Base-by-base conservation (phyloP, 2,329 filamentous ascomycete species). In the Pseudocercospora cruenta region DNA sequence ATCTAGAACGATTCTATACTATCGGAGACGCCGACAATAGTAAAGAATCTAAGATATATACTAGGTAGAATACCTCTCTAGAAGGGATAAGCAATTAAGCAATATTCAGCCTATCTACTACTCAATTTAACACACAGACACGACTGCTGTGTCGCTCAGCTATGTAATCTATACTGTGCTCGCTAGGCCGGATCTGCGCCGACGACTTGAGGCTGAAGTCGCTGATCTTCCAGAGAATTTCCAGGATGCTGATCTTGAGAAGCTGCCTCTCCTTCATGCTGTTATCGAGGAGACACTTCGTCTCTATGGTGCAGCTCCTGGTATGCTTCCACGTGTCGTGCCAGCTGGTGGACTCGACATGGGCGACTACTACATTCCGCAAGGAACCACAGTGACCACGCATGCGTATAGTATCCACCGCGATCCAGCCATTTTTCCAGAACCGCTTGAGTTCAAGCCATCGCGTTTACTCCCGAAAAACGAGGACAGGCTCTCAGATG, bases 271-370 rank as follows among this genome's bases (percentile, higher is more conserved):
- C 1, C 67, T 77, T 9, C 71, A 70, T 26, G 74, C 71, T 3
- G 65, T 70, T 7, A 73, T 76, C 12, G 69, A 75, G 39, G 76
- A 78, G 66, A 73, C 73, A 3, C 66, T 78, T 7, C 71, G 76
- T 7, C 64, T 78, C 10, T 77, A 77, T 60, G 73, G 73, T 19
- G 76, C 75, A 39, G 75, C 72, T 8, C 76, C 76, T 2, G 74
- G 71, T 19, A 70, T 66, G 3, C 67, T 78, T 1, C 75, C 75
- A 7, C 67, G 76, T 6, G 62, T 69, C 1, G 71, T 73, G 0
- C 76, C 76, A 2, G 58, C 63, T 14, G 70, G 70, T 19, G 76
- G 76, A 4, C 53, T 63, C 1, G 69, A 62, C 7, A 39, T 76
- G 2, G 67, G 60, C 7, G 67, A 64, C 10, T 71, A 70, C 65